phyloP scores from a whole-genome alignment of 176 grass and related monocot genomes.

The Neostapfia colusana region DNA sequence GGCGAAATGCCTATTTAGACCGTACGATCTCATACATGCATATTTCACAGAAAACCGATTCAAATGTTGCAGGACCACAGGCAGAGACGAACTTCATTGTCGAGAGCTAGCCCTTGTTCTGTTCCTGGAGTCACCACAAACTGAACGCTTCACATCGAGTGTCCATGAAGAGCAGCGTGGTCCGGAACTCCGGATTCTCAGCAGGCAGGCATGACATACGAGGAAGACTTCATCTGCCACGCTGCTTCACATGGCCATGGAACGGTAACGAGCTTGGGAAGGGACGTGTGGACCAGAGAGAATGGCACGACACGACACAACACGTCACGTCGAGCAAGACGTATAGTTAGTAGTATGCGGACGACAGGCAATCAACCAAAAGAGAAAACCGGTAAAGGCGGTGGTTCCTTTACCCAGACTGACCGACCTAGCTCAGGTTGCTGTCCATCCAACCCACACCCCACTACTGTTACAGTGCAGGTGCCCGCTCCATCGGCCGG shows the following conservation, averaged over 20 bases:
- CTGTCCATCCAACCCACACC: background rate
- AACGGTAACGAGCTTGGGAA: background rate
- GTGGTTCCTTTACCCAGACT: background rate
- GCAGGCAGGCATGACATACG: background rate
- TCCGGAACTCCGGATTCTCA: background rate
- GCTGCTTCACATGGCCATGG: background rate
- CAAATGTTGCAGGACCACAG: too few relatives aligned
- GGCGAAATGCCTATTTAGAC: too few relatives aligned
- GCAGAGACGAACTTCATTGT: too few relatives aligned
- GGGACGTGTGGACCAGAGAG: background rate
- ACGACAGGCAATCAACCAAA: background rate
- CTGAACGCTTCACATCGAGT: background rate
- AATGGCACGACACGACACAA: background rate
- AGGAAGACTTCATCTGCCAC: background rate
- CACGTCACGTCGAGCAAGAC: background rate
- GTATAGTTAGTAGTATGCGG: too few relatives aligned
- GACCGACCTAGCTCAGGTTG: background rate
- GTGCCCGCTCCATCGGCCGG: too few relatives aligned
- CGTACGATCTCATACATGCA: too few relatives aligned
- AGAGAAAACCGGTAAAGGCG: background rate
- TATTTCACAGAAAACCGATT: too few relatives aligned
- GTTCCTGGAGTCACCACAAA: too few relatives aligned
- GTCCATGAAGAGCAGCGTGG: background rate
- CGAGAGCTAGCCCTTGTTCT: too few relatives aligned
- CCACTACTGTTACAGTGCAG: too few relatives aligned